Evolutionary conservation across 2,329 filamentous ascomycete genomes (phyloP), one percentile per base, ranked within the genome.

Genomic region (Trichoderma aggressivum): DNA sequence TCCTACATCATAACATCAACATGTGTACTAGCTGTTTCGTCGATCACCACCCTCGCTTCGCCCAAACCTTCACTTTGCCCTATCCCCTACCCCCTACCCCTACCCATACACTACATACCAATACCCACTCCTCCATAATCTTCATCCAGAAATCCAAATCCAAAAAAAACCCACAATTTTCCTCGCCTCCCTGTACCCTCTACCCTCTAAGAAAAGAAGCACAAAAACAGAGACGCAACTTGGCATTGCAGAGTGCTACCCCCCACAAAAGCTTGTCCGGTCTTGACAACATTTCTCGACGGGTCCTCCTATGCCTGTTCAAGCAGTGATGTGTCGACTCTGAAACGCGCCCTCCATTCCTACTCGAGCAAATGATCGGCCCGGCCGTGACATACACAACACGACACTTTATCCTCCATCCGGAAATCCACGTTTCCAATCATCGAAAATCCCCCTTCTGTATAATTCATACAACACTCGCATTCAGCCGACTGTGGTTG

Each of bases 221-320:
- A 32, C 12, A 5, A 58, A 58, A 58, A 58, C 4, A 58, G 5
- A 30, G 36, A 7, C 39, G 16, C 55, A 55, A 26, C 53, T 28
- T 26, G 26, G 53, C 53, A 59, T 59, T 21, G 8, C 26, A 30
- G 26, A 28, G 11, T 58, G 34, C 56, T n/a, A 59, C 56, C 28
- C 56, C 24, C 56, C 78, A 75, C 78, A 76, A 81, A 81, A 81
- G 80, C 80, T 80, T 81, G 79, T 81, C 79, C 75, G 50, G 78
- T 77, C 79, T 80, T 79, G 78, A 80, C 79, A 80, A 77, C 76
- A 74, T 73, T 72, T 73, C 74, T 76, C 67, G 71, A 60, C 75
- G 72, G 70, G 73, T 32, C 70, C 58, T 66, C 26, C 71, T 67
- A 73, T 77, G 16, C 78, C 73, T 67, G 71, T 74, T 76, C 34